Evolutionary conservation across 1,139 yeast genomes (phyloP).

Genomic region (Hansenula anomala): DNA sequence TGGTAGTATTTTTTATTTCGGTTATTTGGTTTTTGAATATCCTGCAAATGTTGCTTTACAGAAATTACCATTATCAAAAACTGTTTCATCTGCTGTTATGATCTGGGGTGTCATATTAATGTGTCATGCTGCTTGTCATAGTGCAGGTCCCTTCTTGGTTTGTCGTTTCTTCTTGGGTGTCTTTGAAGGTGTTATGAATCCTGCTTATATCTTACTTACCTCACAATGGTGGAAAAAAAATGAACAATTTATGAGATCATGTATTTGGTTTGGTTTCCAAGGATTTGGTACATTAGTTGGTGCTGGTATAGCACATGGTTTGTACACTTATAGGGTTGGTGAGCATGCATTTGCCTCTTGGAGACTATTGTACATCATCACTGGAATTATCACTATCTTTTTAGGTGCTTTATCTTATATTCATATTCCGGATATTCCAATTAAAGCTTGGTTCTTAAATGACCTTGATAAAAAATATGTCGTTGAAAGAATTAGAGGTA

Average conservation of each 20-base stretch:
- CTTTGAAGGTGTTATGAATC: conserved; percentile 51
- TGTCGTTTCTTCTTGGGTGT: conserved; percentile 47
- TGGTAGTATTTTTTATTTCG: conserved; percentile 45
- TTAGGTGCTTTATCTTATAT: conserved; percentile 44
- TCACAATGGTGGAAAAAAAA: conserved; percentile 47
- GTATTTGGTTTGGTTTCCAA: neutral
- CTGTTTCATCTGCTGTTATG: conserved; percentile 38
- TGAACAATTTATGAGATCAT: conserved; percentile 38
- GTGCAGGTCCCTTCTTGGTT: conserved; percentile 42
- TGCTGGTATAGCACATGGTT: conserved; percentile 53
- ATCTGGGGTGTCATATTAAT: conserved; percentile 47
- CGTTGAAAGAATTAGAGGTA: conserved; percentile 45
- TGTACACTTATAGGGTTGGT: conserved; percentile 43
- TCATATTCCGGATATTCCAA: conserved; percentile 49
- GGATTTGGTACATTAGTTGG: conserved; percentile 34
- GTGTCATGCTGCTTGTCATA: conserved; percentile 42
- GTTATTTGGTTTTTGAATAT: conserved; percentile 38
- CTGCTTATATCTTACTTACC: conserved; percentile 53
- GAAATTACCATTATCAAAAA: conserved; percentile 46
- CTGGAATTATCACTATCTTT: conserved; percentile 43
- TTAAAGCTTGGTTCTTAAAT: conserved; percentile 47
- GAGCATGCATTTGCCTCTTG: conserved; percentile 33
- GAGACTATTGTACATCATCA: conserved; percentile 44
- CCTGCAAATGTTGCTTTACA: conserved; percentile 28
- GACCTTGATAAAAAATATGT: conserved; percentile 47